phyloP scores from a whole-genome alignment of 2,329 filamentous ascomycete species.

The Aspergillus quadrilineatus region DNA sequence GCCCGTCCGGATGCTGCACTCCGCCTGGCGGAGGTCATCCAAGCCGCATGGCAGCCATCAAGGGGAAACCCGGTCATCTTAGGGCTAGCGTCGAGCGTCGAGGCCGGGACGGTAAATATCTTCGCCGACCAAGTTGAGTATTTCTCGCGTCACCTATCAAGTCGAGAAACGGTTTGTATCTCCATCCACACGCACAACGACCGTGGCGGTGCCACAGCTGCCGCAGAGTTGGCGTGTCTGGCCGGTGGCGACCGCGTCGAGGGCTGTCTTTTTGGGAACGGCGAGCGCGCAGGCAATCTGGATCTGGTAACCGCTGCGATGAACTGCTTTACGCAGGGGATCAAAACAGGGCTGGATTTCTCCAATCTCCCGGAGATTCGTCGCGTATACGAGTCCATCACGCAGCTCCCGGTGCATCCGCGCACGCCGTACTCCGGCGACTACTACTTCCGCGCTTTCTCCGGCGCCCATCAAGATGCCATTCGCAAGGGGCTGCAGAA shows the following conservation, averaged over 20 bases:
- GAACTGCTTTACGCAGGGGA: conserved; percentile 88
- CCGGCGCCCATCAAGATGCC: conserved; percentile 84
- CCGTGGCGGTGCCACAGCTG: conserved; percentile 81
- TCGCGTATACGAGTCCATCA: conserved; percentile 79
- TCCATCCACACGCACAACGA: conserved; percentile 91
- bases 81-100: conserved; percentile 89
- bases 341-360: conserved; percentile 79
- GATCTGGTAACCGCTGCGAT: conserved; percentile 85
- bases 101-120: conserved; percentile 85
- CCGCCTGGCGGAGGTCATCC: conserved; percentile 81
- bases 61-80: conserved; percentile 80
- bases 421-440: conserved; percentile 83
- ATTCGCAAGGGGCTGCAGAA: conserved; percentile 78
- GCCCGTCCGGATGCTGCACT: conserved; percentile 39
- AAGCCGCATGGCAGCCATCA: conserved; percentile 80
- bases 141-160: conserved; percentile 77
- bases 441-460: conserved; percentile 83
- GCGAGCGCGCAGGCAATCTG: conserved; percentile 88
- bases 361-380: conserved; percentile 79
- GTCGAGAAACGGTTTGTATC: conserved; percentile 57
- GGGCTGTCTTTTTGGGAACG: conserved; percentile 86
- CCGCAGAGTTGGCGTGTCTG: conserved; percentile 87
- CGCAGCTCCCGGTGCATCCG: conserved; percentile 84
- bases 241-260: conserved; percentile 87
- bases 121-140: conserved; percentile 93